Conservation (phyloP, 2,329 filamentous ascomycete species). For the Penicillium sp. region DNA sequence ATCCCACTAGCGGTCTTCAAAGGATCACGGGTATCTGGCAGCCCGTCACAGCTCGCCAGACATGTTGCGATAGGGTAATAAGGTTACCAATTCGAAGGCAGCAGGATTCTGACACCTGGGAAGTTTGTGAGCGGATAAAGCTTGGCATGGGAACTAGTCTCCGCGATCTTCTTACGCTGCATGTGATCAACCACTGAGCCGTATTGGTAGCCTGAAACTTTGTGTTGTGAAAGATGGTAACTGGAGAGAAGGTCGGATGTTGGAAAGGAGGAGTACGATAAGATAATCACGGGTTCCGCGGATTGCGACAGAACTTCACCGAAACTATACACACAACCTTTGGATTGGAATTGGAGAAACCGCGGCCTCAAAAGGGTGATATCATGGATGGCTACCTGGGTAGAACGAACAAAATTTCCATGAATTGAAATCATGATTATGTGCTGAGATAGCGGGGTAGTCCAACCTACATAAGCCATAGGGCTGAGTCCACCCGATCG, state of each 20-base stretch:
- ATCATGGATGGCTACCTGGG: not conserved
- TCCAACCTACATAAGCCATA: not conserved
- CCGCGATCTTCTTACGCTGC: not conserved
- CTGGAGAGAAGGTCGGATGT: not conserved
- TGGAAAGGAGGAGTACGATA: conserved; percentile 2
- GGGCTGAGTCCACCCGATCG: conserved; percentile 1
- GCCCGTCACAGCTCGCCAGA: conserved; percentile 14
- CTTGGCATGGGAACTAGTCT: not conserved
- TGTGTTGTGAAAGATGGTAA: not conserved
- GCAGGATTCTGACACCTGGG: conserved; percentile 27
- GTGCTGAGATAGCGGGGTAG: not conserved
- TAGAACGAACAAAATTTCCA: not conserved
- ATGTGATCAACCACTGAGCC: not conserved
- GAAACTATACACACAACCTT: not conserved
- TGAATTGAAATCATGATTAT: not conserved
- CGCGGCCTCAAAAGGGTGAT: too few species aligned
- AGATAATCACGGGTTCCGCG: conserved; percentile 1
- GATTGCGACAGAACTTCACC: not conserved
- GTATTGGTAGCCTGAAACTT: not conserved
- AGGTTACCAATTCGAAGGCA: conserved; percentile 26
- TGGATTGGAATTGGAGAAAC: not conserved
- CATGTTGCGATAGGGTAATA: conserved; percentile 22
- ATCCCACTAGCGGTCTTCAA: conserved; percentile 4
- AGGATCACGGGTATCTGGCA: conserved; percentile 3
- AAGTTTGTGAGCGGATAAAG: not conserved